Evolutionary conservation across 2,329 filamentous ascomycete species (phyloP).

Genomic region (Phyllosticta paracitricarpa): DNA sequence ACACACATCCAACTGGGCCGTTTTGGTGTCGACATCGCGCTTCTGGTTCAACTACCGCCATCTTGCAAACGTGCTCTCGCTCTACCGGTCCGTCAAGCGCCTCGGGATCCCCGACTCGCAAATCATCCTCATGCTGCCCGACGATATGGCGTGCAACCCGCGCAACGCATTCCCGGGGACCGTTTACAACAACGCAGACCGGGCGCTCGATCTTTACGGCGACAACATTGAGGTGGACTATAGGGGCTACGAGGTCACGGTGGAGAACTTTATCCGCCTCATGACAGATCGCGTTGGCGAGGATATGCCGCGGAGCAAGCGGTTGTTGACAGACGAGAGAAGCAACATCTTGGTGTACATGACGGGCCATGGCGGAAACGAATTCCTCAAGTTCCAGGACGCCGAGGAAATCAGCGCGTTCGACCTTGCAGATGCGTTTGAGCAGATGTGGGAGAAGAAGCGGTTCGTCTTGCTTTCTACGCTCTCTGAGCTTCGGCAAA

Average conservation of each 20-base stretch:
- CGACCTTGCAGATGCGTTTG: constrained; percentile 92
- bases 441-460: constrained; percentile 99
- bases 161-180: constrained; percentile 96
- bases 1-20: constrained; percentile 98
- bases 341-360: constrained; percentile 98
- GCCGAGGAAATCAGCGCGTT: constrained; percentile 95
- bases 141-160: constrained; percentile 99
- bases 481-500: not conserved
- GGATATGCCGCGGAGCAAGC: constrained; percentile 90
- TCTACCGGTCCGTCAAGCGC: constrained; percentile 96
- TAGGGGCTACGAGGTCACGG: constrained; percentile 93
- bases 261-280: constrained; percentile 95
- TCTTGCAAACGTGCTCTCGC: constrained; percentile 90
- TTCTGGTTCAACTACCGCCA: constrained; percentile 99
- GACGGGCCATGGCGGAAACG: constrained; percentile 96
- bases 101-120: constrained; percentile 96
- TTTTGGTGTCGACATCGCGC: constrained; percentile 93
- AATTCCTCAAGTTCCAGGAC: constrained; percentile 97
- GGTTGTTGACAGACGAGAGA: constrained; percentile 84
- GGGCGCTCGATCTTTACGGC: constrained; percentile 89
- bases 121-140: constrained; percentile 99
- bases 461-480: constrained; percentile 42
- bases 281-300: constrained; percentile 90
- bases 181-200: constrained; percentile 96
- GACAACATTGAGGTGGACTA: constrained; percentile 99